Evolutionary conservation across 1,284 basidiomycete genomes (phyloP).

Genomic region (Psilocybe mexicana): DNA sequence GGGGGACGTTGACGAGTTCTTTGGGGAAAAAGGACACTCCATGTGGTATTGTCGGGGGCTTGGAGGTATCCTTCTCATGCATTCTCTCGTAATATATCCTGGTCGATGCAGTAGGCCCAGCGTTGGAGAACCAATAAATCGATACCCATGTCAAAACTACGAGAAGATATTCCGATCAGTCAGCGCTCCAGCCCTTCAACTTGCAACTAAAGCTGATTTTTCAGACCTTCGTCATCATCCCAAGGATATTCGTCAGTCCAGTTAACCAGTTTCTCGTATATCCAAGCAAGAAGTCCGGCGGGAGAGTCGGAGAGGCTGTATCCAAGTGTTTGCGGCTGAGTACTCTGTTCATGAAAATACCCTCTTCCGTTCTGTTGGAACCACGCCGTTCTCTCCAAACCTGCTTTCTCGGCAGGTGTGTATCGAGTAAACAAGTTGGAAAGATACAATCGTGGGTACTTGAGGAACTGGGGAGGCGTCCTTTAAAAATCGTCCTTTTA

Average conservation of each 20-base stretch:
- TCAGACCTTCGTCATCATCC: conserved; percentile 43
- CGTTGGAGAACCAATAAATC: conserved; percentile 57
- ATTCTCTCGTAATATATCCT: conserved; percentile 57
- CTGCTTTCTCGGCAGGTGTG: conserved; percentile 37
- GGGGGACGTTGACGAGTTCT: conserved; percentile 40
- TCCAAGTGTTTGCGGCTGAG: conserved; percentile 56
- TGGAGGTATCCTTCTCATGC: conserved; percentile 1
- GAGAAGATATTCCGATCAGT: background rate
- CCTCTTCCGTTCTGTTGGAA: conserved; percentile 37
- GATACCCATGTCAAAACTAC: conserved; percentile 61
- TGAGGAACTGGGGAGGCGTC: conserved; percentile 14
- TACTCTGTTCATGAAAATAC: conserved; percentile 43
- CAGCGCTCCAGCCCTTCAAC: too few species aligned
- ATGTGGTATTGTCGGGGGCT: conserved; percentile 37
- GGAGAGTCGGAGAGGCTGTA: conserved; percentile 61
- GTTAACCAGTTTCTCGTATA: conserved; percentile 56
- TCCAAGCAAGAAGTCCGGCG: conserved; percentile 56
- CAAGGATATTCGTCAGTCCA: conserved; percentile 55
- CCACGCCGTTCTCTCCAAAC: conserved; percentile 31
- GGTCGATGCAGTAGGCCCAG: conserved; percentile 52
- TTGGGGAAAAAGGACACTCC: conserved; percentile 53
- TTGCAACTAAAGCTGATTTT: background rate
- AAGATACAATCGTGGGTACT: conserved; percentile 25
- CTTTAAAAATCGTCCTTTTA: background rate
- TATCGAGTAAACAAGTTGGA: conserved; percentile 28